phyloP scores from a whole-genome alignment of 306 rosid species.

The Gleditsia sinensis region DNA sequence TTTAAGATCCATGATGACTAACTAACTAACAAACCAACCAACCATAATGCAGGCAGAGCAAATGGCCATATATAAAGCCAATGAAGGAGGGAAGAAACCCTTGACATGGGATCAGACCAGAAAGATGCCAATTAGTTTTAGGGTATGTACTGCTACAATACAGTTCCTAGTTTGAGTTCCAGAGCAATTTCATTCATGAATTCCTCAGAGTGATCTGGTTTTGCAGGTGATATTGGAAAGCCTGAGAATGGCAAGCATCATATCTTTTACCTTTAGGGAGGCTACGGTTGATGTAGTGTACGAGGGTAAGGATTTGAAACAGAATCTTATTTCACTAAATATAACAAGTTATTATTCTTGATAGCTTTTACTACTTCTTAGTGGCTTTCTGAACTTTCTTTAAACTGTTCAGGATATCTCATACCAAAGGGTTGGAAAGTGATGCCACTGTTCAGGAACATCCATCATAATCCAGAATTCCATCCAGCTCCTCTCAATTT shows the following conservation, averaged over 20 bases:
- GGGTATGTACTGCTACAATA: conserved; percentile 34
- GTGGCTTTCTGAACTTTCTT: conserved; percentile 27
- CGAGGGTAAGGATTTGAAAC: conserved; percentile 53
- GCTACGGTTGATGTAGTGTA: conserved; percentile 83
- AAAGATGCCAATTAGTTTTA: conserved; percentile 60
- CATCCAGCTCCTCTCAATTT: conserved; percentile 70
- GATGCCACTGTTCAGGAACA: conserved; percentile 93
- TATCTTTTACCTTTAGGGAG: conserved; percentile 88
- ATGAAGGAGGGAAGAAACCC: conserved; percentile 57
- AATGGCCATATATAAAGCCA: conserved; percentile 56
- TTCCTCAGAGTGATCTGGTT: conserved; percentile 17
- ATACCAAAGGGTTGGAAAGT: conserved; percentile 99
- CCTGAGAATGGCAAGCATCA: conserved; percentile 84
- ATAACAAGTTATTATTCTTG: neutral
- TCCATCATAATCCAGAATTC: conserved; percentile 85
- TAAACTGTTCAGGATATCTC: conserved; percentile 60
- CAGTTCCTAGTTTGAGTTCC: neutral
- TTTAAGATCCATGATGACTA: conserved; percentile 14
- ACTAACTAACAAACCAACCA: conserved; percentile 28
- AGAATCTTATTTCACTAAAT: conserved; percentile 2
- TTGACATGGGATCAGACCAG: conserved; percentile 80
- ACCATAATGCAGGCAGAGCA: conserved; percentile 69
- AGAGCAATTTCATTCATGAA: neutral
- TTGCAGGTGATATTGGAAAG: conserved; percentile 84
- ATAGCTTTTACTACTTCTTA: neutral